Evolutionary conservation across 2,329 filamentous ascomycete genomes (phyloP), one percentile per base, ranked within the genome.

Genomic region (Aspergillus melleus): DNA sequence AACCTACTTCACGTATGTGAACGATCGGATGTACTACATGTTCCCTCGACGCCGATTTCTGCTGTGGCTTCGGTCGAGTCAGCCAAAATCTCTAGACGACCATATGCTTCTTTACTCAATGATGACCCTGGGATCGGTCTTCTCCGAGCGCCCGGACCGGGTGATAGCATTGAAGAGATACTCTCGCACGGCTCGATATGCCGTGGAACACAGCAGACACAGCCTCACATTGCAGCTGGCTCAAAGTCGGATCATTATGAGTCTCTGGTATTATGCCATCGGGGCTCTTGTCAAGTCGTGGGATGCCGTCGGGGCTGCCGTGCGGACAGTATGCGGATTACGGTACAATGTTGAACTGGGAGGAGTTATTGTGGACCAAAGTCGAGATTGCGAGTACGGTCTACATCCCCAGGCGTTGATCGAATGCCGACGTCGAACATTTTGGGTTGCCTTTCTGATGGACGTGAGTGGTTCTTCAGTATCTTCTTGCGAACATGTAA

Each of bases 401-500:
- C 79, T 90, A 63, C 84, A 82, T 65, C 81, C 79, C 59, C 74
- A 75, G 53, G 85, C 84, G 30, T 83, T 88, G 65, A 82, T 83
- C 24, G 90, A 92, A 74, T 88, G 87, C 66, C 83, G 86, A 61
- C 82, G 89, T 63, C 81, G 90, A 58, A 91, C 88, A 0, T 88
- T 91, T 68, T 92, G 89, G 89, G 85, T 86, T 29, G 83, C 86
- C 54, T 90, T 88, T 65, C 77, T 91, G 66, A 82, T 90, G 72
- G 90, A 92, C 74, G 81, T 83, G 74, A 78, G 81, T 76, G 64
- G 54, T 26, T 29, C 46, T 24, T n/a, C 3, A 3, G 19, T 42
- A 46, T 67, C 64, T 29, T 6, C 3, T 14, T 16, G 5, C n/a
- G 12, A 22, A 47, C 3, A 10, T n/a, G 66, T 63, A 10, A 64